Evolutionary conservation across 2,329 filamentous ascomycete genomes (phyloP).

Genomic region (Cladobotryum mycophilum): DNA sequence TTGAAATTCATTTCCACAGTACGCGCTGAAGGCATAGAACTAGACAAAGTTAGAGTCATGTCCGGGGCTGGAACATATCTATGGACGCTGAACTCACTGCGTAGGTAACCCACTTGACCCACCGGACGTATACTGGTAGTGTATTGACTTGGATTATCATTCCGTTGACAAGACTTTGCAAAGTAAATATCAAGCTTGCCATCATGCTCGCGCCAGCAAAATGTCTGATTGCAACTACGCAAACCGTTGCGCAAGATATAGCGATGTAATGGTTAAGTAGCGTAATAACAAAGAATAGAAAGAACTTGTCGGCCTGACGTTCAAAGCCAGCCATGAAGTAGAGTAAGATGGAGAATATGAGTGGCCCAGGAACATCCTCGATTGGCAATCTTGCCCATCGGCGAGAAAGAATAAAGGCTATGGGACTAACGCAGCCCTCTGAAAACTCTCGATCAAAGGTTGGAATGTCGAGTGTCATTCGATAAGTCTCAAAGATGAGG

Average conservation of each 20-base stretch:
- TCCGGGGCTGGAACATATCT: not conserved
- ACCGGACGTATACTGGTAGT: constrained; percentile 71
- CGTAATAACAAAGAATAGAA: constrained; percentile 63
- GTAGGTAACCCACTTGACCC: constrained; percentile 65
- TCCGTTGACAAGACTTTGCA: constrained; percentile 69
- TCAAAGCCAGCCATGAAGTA: constrained; percentile 77
- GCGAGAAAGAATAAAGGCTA: constrained; percentile 64
- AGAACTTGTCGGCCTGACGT: constrained; percentile 55
- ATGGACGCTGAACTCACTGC: constrained; percentile 32
- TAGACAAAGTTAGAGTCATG: constrained; percentile 17
- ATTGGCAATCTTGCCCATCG: constrained; percentile 61
- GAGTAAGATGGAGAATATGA: constrained; percentile 63
- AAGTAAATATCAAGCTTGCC: constrained; percentile 64
- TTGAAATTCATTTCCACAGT: constrained; percentile 66
- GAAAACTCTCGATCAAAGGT: constrained; percentile 70
- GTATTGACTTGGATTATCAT: constrained; percentile 70
- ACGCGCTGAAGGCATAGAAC: constrained; percentile 66
- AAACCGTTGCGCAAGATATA: constrained; percentile 63
- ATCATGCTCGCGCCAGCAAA: constrained; percentile 67
- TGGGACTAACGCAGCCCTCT: constrained; percentile 65
- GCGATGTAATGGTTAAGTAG: constrained; percentile 68
- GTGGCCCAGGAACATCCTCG: constrained; percentile 66
- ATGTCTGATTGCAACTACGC: constrained; percentile 57
- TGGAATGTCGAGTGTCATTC: constrained; percentile 66
- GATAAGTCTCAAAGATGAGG: constrained; percentile 68